These are phyloP conservation scores for Sergeia podlipaevii DNA, from an alignment of 208 protist species.

Conservation along the genomic window DNA sequence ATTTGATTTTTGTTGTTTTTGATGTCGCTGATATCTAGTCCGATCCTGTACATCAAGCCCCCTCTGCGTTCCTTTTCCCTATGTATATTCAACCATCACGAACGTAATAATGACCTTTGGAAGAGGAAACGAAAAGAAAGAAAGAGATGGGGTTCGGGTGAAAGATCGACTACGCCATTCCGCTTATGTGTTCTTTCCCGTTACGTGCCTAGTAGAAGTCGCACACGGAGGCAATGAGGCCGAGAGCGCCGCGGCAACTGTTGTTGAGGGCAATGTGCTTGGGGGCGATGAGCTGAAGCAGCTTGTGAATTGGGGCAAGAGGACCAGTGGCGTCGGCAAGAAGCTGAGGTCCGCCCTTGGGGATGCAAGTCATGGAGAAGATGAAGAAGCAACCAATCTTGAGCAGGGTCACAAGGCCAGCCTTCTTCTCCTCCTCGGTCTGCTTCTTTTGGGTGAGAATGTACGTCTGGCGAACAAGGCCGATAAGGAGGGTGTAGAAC, in stretches of 20 bases:
- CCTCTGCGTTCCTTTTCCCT: no score
- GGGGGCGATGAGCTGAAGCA: conserved; percentile 60
- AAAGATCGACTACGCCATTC: no score
- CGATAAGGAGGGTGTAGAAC: conserved; percentile 80
- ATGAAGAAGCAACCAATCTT: conserved; percentile 81
- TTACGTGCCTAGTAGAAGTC: conserved; percentile 90
- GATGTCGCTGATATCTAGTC: neutral
- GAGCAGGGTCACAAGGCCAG: conserved; percentile 60
- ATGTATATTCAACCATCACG: no score
- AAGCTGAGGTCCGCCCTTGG: conserved; percentile 73
- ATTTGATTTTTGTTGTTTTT: conserved; percentile 1
- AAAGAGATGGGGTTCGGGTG: no score
- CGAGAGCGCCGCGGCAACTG: conserved; percentile 69
- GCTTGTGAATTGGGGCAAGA: conserved; percentile 68
- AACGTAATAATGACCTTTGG: no score
- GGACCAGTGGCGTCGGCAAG: conserved; percentile 57
- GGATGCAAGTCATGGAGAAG: conserved; percentile 78
- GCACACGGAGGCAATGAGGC: conserved; percentile 76
- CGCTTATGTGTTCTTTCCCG: no score
- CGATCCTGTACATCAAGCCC: no score
- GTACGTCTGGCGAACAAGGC: conserved; percentile 66
- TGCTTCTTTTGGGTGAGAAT: conserved; percentile 59
- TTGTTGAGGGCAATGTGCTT: conserved; percentile 64
- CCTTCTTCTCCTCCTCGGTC: conserved; percentile 71
- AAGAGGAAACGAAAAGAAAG: no score